Percentiles rank a stretch among this genome's conserved stretches.
These are phyloP conservation scores for Bipolaris cookei DNA, from an alignment of 2,329 filamentous ascomycete genomes.

Conservation along the genomic window DNA sequence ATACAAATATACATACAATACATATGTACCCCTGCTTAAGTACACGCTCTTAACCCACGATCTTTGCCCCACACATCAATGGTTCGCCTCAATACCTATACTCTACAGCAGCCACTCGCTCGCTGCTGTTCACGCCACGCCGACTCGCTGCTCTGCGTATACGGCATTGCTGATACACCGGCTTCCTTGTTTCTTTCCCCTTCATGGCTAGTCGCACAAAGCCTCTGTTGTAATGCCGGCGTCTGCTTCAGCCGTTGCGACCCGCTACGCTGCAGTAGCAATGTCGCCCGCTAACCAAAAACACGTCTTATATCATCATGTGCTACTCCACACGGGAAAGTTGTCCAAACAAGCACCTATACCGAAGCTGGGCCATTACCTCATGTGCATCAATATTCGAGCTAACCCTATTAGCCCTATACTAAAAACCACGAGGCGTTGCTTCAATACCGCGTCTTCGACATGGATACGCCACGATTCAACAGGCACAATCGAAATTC, in stretches of 20 bases:
- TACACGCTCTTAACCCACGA: neutral
- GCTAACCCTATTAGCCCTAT: neutral
- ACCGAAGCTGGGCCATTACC: slow-evolving; percentile 9
- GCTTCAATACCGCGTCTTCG: neutral
- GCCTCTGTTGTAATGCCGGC: neutral
- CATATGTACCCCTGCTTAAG: too few relatives aligned
- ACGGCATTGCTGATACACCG: neutral
- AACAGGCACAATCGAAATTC: neutral
- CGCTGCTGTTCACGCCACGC: neutral
- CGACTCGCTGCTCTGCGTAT: too few relatives aligned
- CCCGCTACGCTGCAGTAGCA: neutral
- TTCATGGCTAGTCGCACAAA: neutral
- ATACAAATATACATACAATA: too few relatives aligned
- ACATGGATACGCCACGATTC: neutral
- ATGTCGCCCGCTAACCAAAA: slow-evolving; percentile 2
- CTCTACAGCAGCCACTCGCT: neutral
- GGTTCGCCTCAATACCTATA: neutral
- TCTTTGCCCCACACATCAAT: neutral
- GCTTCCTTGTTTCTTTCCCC: neutral
- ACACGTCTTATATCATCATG: slow-evolving; percentile 9
- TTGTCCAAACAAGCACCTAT: slow-evolving; percentile 9
- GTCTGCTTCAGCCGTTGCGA: neutral
- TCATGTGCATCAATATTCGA: neutral
- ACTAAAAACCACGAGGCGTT: neutral
- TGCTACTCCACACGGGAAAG: slow-evolving; percentile 7